Evolutionary conservation across 441 rosid genomes (phyloP).

Genomic region (California macrophylla): DNA sequence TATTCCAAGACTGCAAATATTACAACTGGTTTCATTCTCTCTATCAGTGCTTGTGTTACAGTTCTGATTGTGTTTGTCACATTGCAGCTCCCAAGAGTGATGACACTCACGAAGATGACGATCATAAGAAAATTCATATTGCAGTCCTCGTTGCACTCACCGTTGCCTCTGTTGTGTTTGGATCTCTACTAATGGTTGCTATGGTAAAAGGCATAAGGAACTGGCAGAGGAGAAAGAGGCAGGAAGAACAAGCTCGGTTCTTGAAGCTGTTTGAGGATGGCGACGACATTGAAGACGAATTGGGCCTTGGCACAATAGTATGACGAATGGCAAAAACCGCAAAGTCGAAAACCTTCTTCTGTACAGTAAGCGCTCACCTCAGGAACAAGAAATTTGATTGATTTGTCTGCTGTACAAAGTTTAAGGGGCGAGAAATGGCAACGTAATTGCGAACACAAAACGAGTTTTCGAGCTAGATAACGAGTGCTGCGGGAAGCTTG

Average conservation of each 20-base stretch:
- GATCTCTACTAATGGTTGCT: constrained; percentile 35
- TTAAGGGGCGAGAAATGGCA: background rate
- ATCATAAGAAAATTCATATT: constrained; percentile 29
- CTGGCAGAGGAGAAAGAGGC: constrained; percentile 68
- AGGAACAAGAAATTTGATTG: background rate
- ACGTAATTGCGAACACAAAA: too few relatives aligned
- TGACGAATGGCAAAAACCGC: constrained; percentile 16
- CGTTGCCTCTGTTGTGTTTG: constrained; percentile 24
- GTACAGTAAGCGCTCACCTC: constrained; percentile 23
- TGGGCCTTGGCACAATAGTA: constrained; percentile 41
- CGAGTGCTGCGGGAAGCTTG: too few relatives aligned
- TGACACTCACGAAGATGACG: background rate
- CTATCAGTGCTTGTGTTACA: too few relatives aligned
- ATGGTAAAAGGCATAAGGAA: constrained; percentile 33
- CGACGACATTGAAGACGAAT: constrained; percentile 81
- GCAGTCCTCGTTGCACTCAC: constrained; percentile 33
- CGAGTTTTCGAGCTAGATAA: too few relatives aligned
- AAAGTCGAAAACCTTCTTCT: constrained; percentile 16
- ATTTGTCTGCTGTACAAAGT: background rate
- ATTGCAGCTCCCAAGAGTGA: background rate
- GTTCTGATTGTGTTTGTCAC: background rate
- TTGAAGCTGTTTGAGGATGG: constrained; percentile 79
- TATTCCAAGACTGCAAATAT: too few relatives aligned
- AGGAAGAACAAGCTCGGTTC: constrained; percentile 82
- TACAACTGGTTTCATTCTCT: too few relatives aligned